phyloP scores from a whole-genome alignment of 805 yeast species.

The Torulaspora franciscae region DNA sequence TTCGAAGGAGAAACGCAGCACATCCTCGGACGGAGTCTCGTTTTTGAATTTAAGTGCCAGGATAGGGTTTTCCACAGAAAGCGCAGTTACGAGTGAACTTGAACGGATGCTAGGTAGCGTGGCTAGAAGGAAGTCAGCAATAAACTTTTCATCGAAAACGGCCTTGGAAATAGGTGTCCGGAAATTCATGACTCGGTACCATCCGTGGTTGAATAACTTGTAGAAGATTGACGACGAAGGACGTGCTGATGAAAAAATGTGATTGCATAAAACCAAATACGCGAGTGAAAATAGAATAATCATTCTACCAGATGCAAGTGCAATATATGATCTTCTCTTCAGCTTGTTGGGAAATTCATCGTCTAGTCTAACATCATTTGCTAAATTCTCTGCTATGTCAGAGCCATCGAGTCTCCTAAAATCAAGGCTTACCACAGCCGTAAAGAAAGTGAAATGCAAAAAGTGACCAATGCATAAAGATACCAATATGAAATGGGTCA shows the following conservation, averaged over 20 bases:
- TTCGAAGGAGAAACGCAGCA: not conserved
- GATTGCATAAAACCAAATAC: slow-evolving; percentile 12
- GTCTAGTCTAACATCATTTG: slow-evolving; percentile 6
- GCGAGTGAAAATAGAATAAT: slow-evolving; percentile 1
- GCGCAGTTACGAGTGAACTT: not conserved
- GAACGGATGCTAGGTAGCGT: too few species aligned
- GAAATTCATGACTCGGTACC: slow-evolving; percentile 5
- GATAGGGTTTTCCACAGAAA: slow-evolving; percentile 6
- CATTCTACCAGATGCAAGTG: slow-evolving; percentile 2
- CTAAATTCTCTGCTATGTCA: slow-evolving; percentile 39
- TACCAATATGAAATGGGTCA: slow-evolving; percentile 43
- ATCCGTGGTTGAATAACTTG: slow-evolving; percentile 11
- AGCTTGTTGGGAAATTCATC: not conserved
- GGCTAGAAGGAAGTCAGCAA: slow-evolving; percentile 9
- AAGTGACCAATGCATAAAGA: slow-evolving; percentile 55
- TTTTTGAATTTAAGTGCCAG: slow-evolving; percentile 8
- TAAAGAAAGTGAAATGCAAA: slow-evolving; percentile 58
- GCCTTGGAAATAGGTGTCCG: slow-evolving; percentile 8
- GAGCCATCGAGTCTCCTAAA: slow-evolving; percentile 56
- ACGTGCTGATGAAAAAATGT: slow-evolving; percentile 13
- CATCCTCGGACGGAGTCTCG: not conserved
- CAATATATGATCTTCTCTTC: slow-evolving; percentile 5
- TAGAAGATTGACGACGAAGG: slow-evolving; percentile 21
- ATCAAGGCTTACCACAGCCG: slow-evolving; percentile 65
- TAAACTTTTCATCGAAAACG: slow-evolving; percentile 13